Conservation (phyloP, 2,329 filamentous ascomycete species). For the Didymella glomerata region DNA sequence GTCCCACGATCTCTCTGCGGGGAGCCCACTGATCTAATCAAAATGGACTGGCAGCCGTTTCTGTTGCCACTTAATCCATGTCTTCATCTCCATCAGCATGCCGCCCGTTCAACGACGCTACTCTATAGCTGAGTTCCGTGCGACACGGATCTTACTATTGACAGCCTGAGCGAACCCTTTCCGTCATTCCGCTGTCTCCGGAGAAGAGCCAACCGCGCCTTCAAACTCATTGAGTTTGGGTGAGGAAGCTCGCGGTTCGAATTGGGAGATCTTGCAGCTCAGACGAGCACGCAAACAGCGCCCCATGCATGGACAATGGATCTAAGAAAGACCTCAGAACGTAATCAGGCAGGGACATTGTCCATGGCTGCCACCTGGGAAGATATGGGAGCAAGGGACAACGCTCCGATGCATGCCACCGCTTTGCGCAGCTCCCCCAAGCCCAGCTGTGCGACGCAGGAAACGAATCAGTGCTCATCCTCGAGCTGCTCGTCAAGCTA, state of each 20-base stretch:
- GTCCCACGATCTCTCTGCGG: constrained; percentile 32
- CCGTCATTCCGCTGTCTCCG: constrained; percentile 2
- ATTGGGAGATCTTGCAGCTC: constrained; percentile 14
- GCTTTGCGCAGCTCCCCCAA: constrained; percentile 35
- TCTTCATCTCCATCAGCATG: constrained; percentile 25
- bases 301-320: constrained; percentile 27
- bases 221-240: neutral
- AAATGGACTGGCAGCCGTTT: constrained; percentile 37
- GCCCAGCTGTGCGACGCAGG: constrained; percentile 36
- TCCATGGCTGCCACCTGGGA: constrained; percentile 33
- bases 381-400: constrained; percentile 42
- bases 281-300: constrained; percentile 11
- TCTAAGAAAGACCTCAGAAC: constrained; percentile 18
- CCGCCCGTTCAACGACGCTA: constrained; percentile 27
- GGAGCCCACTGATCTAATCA: constrained; percentile 27
- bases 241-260: constrained; percentile 3
- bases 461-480: constrained; percentile 35
- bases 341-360: constrained; percentile 29
- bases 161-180: constrained; percentile 6
- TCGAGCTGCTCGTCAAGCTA: constrained; percentile 35
- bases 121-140: constrained; percentile 22
- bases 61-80: constrained; percentile 29
- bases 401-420: constrained; percentile 45
- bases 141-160: constrained; percentile 19
- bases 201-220: neutral